phyloP scores from a whole-genome alignment of 2,329 filamentous ascomycete genomes.

The Colletotrichum sp. region DNA sequence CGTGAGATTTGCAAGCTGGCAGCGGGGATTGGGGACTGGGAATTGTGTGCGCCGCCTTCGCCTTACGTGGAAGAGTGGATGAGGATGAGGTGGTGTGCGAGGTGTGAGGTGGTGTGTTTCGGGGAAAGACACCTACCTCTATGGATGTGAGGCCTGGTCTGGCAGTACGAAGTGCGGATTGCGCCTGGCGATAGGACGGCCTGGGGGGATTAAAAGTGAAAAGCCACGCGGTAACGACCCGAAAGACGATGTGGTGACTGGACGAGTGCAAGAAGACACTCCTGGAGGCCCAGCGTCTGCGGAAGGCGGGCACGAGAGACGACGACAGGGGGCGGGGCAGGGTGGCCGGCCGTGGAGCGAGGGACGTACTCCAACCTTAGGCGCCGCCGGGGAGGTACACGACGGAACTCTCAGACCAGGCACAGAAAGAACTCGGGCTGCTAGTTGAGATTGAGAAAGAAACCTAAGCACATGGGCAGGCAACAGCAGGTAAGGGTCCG shows the following conservation, averaged over 20 bases:
- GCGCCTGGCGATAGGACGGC: not conserved
- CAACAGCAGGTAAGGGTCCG: not conserved
- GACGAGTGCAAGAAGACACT: not conserved
- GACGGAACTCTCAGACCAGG: not conserved
- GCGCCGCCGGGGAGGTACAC: not conserved
- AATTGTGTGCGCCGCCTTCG: not conserved
- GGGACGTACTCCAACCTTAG: not conserved
- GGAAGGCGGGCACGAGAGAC: not conserved
- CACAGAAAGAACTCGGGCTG: not conserved
- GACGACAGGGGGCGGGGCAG: not conserved
- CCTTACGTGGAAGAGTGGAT: not conserved
- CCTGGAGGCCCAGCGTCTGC: not conserved
- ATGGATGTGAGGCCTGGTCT: not conserved
- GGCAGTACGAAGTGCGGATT: not conserved
- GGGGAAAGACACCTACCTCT: slow-evolving; percentile 18
- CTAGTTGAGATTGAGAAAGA: not conserved
- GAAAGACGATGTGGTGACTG: not conserved
- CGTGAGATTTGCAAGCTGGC: not conserved
- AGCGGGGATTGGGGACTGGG: not conserved
- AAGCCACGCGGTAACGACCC: not conserved
- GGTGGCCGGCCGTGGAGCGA: not conserved
- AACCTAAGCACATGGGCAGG: not conserved
- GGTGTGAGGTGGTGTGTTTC: slow-evolving; percentile 8
- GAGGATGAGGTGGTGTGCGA: not conserved
- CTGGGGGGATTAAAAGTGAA: not conserved